A percentile compares a stretch with the other conserved stretches of the same genome.
Conservation (phyloP, 1,284 basidiomycete genomes). For the Athelia sp. region DNA sequence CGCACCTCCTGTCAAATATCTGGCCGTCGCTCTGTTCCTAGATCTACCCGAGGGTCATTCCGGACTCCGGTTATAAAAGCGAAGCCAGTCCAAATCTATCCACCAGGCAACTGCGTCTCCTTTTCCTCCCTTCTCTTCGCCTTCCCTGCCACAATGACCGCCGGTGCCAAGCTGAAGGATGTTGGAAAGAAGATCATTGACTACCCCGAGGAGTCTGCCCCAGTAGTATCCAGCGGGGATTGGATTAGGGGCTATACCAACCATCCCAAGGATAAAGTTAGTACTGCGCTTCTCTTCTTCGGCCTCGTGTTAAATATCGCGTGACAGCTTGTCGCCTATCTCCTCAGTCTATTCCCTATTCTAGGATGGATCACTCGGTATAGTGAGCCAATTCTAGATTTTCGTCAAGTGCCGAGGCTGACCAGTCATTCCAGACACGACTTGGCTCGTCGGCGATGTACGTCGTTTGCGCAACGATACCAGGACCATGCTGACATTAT, state of each 20-base stretch:
- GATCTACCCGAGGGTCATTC: neutral
- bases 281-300: constrained; percentile 15
- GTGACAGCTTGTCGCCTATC: constrained; percentile 52
- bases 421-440: constrained; percentile 42
- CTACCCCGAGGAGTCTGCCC: constrained; percentile 54
- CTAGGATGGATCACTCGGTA: constrained; percentile 80
- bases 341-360: constrained; percentile 78
- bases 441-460: constrained; percentile 75
- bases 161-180: constrained; percentile 33
- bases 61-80: neutral
- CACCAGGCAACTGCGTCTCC: neutral
- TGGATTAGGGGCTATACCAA: constrained; percentile 39
- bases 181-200: constrained; percentile 55
- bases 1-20: neutral
- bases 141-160: constrained; percentile 30
- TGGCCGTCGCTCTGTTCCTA: neutral
- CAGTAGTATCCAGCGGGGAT: constrained; percentile 50
- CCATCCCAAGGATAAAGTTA: constrained; percentile 45
- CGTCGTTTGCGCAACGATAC: too few species aligned
- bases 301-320: constrained; percentile 5
- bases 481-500: too few species aligned
- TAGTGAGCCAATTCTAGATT: constrained; percentile 44
- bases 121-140: neutral
- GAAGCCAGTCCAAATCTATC: neutral
- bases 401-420: constrained; percentile 4